These are phyloP conservation scores for Aspergillus nanangensis DNA, from an alignment of 495 filamentous ascomycete species.

Conservation along the genomic window DNA sequence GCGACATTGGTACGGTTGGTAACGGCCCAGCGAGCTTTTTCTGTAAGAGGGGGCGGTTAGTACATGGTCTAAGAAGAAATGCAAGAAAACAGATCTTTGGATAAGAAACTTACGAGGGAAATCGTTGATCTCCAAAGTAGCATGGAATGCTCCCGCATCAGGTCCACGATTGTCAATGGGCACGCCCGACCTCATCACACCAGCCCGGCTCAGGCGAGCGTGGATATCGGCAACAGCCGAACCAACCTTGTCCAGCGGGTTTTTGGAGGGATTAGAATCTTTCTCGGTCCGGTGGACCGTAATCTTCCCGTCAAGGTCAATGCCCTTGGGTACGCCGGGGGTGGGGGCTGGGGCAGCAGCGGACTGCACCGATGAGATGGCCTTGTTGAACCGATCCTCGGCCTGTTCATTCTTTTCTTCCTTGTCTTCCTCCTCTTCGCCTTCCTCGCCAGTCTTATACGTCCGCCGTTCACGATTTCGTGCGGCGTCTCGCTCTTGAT, in stretches of 20 bases:
- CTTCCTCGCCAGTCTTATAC: constrained; percentile 86
- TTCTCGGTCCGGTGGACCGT: constrained; percentile 73
- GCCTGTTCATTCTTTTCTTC: constrained; percentile 55
- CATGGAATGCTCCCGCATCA: constrained; percentile 95
- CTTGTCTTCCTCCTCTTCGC: constrained; percentile 80
- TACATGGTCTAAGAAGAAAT: constrained; percentile 1
- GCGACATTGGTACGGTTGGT: constrained; percentile 98
- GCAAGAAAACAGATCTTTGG: not conserved
- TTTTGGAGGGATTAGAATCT: constrained; percentile 50
- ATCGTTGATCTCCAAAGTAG: constrained; percentile 97
- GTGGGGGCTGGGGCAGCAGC: constrained; percentile 33
- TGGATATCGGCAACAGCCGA: constrained; percentile 84
- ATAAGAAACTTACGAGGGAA: constrained; percentile 69
- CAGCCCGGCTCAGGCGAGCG: constrained; percentile 77
- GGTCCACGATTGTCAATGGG: constrained; percentile 99
- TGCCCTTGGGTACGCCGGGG: constrained; percentile 56
- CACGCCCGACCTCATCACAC: constrained; percentile 82
- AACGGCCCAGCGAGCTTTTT: constrained; percentile 98
- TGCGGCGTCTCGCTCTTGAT: constrained; percentile 83
- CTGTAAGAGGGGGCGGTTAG: constrained; percentile 34
- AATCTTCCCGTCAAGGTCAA: constrained; percentile 69
- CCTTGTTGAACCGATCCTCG: constrained; percentile 61
- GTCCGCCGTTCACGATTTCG: constrained; percentile 79
- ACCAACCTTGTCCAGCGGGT: constrained; percentile 78
- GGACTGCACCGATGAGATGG: constrained; percentile 60